phyloP scores from a whole-genome alignment of 352 stramenopile species.

The Phytophthora ramorum region DNA sequence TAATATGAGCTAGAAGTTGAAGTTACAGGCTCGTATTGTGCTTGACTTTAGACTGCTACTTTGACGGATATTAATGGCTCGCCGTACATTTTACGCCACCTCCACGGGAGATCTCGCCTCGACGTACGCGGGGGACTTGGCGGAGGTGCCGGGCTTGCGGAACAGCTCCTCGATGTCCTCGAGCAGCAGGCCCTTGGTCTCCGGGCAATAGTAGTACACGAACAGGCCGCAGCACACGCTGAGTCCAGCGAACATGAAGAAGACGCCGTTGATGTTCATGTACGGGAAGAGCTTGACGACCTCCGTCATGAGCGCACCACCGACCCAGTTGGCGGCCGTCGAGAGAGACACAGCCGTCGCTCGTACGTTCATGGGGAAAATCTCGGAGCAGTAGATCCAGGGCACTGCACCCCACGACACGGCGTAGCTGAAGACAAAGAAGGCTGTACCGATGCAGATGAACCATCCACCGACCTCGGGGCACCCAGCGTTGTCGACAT shows the following conservation, averaged over 20 bases:
- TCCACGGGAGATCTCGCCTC: constrained; percentile 37
- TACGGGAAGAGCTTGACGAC: constrained; percentile 37
- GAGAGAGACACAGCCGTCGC: constrained; percentile 46
- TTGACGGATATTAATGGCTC: neutral
- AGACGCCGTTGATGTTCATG: constrained; percentile 60
- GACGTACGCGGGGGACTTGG: constrained; percentile 32
- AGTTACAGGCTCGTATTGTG: too few relatives aligned
- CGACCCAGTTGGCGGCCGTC: constrained; percentile 43
- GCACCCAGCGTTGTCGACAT: constrained; percentile 34
- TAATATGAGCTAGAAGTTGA: too few relatives aligned
- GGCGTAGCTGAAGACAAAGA: constrained; percentile 35
- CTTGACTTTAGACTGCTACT: neutral
- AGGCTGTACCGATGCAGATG: constrained; percentile 39
- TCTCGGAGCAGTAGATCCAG: constrained; percentile 53
- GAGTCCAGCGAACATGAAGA: constrained; percentile 60
- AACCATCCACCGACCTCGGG: constrained; percentile 39
- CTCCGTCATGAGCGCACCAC: constrained; percentile 40
- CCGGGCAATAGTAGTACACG: constrained; percentile 51
- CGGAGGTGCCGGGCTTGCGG: constrained; percentile 15
- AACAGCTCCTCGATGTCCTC: constrained; percentile 57
- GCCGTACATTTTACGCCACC: constrained; percentile 4
- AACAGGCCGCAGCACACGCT: constrained; percentile 45
- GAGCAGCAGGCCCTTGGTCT: constrained; percentile 51
- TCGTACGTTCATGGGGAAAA: constrained; percentile 43
- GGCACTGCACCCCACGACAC: constrained; percentile 34